Percentiles rank a stretch among this genome's conserved stretches.
Evolutionary conservation across 257 asterid genomes (phyloP).

Genomic region (Forsythia suspensa): DNA sequence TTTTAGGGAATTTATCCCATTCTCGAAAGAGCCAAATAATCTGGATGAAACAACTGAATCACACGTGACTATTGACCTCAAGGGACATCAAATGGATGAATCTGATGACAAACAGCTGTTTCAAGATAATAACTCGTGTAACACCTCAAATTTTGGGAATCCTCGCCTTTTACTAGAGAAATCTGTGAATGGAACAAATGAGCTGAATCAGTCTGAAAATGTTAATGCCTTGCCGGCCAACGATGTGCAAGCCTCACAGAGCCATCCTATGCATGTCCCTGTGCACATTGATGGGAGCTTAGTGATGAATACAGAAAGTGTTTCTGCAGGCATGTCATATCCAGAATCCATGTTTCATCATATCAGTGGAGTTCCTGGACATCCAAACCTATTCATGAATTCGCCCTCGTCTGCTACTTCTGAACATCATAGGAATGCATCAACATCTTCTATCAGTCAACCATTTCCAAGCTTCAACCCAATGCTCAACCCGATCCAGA

Average conservation of each 20-base stretch:
- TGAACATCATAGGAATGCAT: slow-evolving; percentile 44
- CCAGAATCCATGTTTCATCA: slow-evolving; percentile 48
- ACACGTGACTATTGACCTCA: slow-evolving; percentile 48
- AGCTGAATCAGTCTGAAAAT: slow-evolving; percentile 41
- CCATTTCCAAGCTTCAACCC: slow-evolving; percentile 64
- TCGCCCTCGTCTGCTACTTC: slow-evolving; percentile 50
- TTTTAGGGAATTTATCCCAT: slow-evolving; percentile 52
- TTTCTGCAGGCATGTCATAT: slow-evolving; percentile 33
- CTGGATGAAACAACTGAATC: slow-evolving; percentile 52
- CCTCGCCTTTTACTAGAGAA: slow-evolving; percentile 41
- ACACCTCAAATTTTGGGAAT: slow-evolving; percentile 29
- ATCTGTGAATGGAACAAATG: slow-evolving; percentile 26
- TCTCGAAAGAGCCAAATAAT: slow-evolving; percentile 38
- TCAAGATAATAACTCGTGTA: slow-evolving; percentile 39
- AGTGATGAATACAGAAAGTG: slow-evolving; percentile 33
- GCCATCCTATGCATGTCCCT: slow-evolving; percentile 72
- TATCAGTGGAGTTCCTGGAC: slow-evolving; percentile 41
- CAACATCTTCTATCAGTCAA: slow-evolving; percentile 57
- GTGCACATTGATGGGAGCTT: slow-evolving; percentile 79
- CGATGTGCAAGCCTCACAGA: slow-evolving; percentile 47
- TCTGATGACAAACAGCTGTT: slow-evolving; percentile 35
- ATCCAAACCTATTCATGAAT: slow-evolving; percentile 43
- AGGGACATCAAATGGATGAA: slow-evolving; percentile 40
- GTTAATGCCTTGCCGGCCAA: slow-evolving; percentile 30
- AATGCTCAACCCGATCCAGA: slow-evolving; percentile 49